Conservation (phyloP, 768 basidiomycete genomes). For the Boletus subparvulus region DNA sequence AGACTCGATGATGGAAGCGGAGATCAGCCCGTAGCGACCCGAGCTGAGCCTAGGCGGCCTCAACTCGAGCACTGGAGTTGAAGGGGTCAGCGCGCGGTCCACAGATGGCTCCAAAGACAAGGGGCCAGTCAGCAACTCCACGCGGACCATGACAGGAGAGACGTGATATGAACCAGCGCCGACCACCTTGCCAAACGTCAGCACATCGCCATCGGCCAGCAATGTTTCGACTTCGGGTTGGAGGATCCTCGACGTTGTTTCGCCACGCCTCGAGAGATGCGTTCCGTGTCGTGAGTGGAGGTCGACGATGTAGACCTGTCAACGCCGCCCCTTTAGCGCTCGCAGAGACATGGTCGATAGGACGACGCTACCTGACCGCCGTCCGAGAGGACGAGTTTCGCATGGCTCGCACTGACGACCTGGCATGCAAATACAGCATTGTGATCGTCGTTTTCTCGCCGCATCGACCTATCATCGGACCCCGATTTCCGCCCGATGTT, state of each 20-base stretch:
- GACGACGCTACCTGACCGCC: conserved; percentile 55
- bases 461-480: conserved; percentile 41
- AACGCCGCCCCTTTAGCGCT: conserved; percentile 12
- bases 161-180: conserved; percentile 61
- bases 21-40: conserved; percentile 65
- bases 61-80: conserved; percentile 25
- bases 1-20: conserved; percentile 29
- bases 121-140: conserved; percentile 46
- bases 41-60: conserved; percentile 38
- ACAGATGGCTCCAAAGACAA: conserved; percentile 21
- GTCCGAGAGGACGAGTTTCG: conserved; percentile 72
- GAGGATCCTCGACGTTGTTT: conserved; percentile 47
- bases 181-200: conserved; percentile 80
- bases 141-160: conserved; percentile 58
- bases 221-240: conserved; percentile 53
- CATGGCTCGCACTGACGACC: conserved; percentile 77
- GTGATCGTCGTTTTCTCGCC: conserved; percentile 40
- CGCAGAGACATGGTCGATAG: conserved; percentile 10
- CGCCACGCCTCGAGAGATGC: conserved; percentile 55
- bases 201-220: conserved; percentile 63
- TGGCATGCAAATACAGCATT: conserved; percentile 71
- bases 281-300: conserved; percentile 77
- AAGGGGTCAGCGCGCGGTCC: conserved; percentile 9
- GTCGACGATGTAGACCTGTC: conserved; percentile 69
- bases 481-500: conserved; percentile 69